Conservation (phyloP, 495 filamentous ascomycete species). For the Podospora bellae-mahoneyi region DNA sequence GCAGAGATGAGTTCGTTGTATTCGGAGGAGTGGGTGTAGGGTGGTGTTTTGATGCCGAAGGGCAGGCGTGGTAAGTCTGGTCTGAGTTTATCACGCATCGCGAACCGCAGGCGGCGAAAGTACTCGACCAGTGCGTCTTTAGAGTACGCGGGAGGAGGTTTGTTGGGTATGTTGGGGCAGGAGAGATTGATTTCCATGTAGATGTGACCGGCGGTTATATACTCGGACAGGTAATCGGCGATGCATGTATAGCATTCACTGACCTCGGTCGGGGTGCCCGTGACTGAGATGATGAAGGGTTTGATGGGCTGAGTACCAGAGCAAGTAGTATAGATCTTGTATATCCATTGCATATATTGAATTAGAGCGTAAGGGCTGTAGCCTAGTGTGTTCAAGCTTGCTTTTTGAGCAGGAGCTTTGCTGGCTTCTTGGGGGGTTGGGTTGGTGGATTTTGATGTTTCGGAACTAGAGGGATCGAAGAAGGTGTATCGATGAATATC, state of each 20-base stretch:
- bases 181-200: slow-evolving; percentile 69
- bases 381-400: slow-evolving; percentile 68
- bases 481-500: slow-evolving; percentile 63
- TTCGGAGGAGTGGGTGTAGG: slow-evolving; percentile 63
- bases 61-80: slow-evolving; percentile 25
- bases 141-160: slow-evolving; percentile 66
- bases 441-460: neutral
- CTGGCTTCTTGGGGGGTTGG: slow-evolving; percentile 11
- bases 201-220: slow-evolving; percentile 29
- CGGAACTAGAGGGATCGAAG: slow-evolving; percentile 53
- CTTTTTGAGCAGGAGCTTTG: slow-evolving; percentile 23
- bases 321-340: too few relatives aligned
- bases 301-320: slow-evolving; percentile 24
- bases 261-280: slow-evolving; percentile 48
- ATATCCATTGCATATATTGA: slow-evolving; percentile 18
- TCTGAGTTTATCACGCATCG: slow-evolving; percentile 24
- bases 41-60: slow-evolving; percentile 66
- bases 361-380: slow-evolving; percentile 51
- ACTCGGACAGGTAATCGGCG: slow-evolving; percentile 2
- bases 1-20: slow-evolving; percentile 49
- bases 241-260: slow-evolving; percentile 40
- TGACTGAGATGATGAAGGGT: slow-evolving; percentile 66
- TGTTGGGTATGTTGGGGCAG: slow-evolving; percentile 66
- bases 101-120: slow-evolving; percentile 25
- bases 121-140: slow-evolving; percentile 45